Percentiles rank a stretch among this genome's conserved stretches.
Evolutionary conservation across 495 filamentous ascomycete genomes (phyloP).

Genomic region (Rostrohypoxylon terebratum): DNA sequence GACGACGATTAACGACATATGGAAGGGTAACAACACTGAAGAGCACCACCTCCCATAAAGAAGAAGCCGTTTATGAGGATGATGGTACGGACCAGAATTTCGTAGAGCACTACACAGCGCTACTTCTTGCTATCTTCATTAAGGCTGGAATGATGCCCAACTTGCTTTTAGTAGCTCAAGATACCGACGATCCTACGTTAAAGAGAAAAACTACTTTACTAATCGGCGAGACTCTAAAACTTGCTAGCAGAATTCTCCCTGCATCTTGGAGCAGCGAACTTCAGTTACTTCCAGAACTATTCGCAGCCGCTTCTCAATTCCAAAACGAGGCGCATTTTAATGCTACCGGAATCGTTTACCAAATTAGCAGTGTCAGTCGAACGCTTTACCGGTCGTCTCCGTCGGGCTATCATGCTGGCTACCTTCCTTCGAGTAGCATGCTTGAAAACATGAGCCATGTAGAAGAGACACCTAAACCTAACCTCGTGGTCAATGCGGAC

Average conservation of each 20-base stretch:
- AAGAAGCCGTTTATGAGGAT: slow-evolving; percentile 69
- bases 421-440: slow-evolving; percentile 52
- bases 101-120: slow-evolving; percentile 90
- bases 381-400: slow-evolving; percentile 85
- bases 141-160: slow-evolving; percentile 84
- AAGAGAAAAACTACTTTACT: slow-evolving; percentile 90
- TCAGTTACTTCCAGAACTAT: slow-evolving; percentile 85
- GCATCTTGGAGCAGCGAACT: slow-evolving; percentile 78
- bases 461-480: slow-evolving; percentile 77
- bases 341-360: slow-evolving; percentile 89
- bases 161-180: slow-evolving; percentile 76
- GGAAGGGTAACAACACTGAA: slow-evolving; percentile 91
- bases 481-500: slow-evolving; percentile 79
- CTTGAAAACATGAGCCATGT: slow-evolving; percentile 57
- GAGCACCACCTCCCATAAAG: slow-evolving; percentile 53
- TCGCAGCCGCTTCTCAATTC: slow-evolving; percentile 78
- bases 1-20: slow-evolving; percentile 91
- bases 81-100: slow-evolving; percentile 80
- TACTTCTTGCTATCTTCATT: slow-evolving; percentile 87
- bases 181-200: slow-evolving; percentile 76
- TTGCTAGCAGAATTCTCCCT: slow-evolving; percentile 87
- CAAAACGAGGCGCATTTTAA: slow-evolving; percentile 77
- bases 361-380: slow-evolving; percentile 96
- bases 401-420: slow-evolving; percentile 52
- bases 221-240: slow-evolving; percentile 88